Base-by-base conservation (phyloP, 495 filamentous ascomycete species). In the Annulohypoxylon stygium region DNA sequence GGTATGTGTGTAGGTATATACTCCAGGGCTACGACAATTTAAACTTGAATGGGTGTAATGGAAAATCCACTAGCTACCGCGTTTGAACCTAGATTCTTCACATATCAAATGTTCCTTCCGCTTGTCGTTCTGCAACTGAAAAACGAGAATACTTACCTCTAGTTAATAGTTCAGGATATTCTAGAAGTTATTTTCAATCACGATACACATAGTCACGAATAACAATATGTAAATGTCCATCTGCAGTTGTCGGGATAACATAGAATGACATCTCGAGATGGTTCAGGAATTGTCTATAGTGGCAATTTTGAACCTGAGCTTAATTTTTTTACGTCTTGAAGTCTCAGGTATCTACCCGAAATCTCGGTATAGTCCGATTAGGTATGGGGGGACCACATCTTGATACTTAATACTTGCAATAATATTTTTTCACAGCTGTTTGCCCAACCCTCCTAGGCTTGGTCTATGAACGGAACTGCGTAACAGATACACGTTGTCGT, bases 361-460 rank as follows among this genome's bases (percentile, higher is more conserved):
- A 30, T 74, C 58, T 67, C 65, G 70, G 70, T 60, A 70, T 70
- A 25, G 67, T 74, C 67, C 67, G 71, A 65, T 59, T 55, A 58
- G 71, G 71, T 45, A 25, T 55, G 41, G 61, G 71, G 45, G 30
- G 12, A 5, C 48, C 16, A 60, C 20, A 20, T 36, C 39, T 16
- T 25, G 5, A 6, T 30, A 30, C 30, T 3, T 4, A 30, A 41
- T 43, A 53, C 50, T 54, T 51, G 48, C 11, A 51, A 51, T 30
- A 12, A 11, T 33, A 12, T 16, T 25, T 58, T 60, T 73, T 23
- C 12, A 10, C 8, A 11, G 54, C 48, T 58, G 30, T 61, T 45
- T 48, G 20, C 65, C 71, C 54, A 69, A 65, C 50, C 61, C 43
- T 51, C 55, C 51, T 65, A 69, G 60, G 60, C 39, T 65, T 16